Evolutionary conservation across 78 protist genomes (phyloP).

Genomic region (Tieghemostelium lacteum): DNA sequence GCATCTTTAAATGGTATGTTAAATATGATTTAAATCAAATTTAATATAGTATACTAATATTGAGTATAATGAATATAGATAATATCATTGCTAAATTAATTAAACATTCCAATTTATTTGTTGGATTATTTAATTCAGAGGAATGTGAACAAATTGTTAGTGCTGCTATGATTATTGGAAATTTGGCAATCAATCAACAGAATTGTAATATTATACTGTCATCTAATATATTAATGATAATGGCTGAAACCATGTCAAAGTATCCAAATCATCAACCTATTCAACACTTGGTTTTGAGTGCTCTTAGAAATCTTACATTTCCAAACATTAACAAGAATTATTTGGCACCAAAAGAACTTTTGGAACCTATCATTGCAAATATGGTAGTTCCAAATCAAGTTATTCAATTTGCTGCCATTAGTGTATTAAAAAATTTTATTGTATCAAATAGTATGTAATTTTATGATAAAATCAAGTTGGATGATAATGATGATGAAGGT

Average conservation of each 20-base stretch:
- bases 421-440: slow-evolving; percentile 24
- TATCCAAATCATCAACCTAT: slow-evolving; percentile 71
- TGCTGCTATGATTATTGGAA: slow-evolving; percentile 66
- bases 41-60: too few species aligned
- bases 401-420: slow-evolving; percentile 55
- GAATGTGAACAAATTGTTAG: slow-evolving; percentile 29
- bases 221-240: background rate
- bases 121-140: slow-evolving; percentile 18
- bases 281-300: slow-evolving; percentile 30
- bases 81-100: slow-evolving; percentile 7
- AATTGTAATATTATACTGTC: slow-evolving; percentile 10
- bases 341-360: background rate
- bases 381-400: slow-evolving; percentile 57
- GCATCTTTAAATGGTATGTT: slow-evolving; percentile 54
- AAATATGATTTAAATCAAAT: too few species aligned
- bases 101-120: slow-evolving; percentile 11
- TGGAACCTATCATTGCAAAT: slow-evolving; percentile 16
- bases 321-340: slow-evolving; percentile 23
- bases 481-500: background rate
- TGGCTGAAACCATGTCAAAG: slow-evolving; percentile 13
- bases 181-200: slow-evolving; percentile 5
- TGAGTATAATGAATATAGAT: too few species aligned
- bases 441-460: background rate
- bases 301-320: slow-evolving; percentile 20
- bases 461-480: too few species aligned